These are phyloP conservation scores for Babesia bigemina DNA, from an alignment of 169 alveolate genomes.

Conservation along the genomic window DNA sequence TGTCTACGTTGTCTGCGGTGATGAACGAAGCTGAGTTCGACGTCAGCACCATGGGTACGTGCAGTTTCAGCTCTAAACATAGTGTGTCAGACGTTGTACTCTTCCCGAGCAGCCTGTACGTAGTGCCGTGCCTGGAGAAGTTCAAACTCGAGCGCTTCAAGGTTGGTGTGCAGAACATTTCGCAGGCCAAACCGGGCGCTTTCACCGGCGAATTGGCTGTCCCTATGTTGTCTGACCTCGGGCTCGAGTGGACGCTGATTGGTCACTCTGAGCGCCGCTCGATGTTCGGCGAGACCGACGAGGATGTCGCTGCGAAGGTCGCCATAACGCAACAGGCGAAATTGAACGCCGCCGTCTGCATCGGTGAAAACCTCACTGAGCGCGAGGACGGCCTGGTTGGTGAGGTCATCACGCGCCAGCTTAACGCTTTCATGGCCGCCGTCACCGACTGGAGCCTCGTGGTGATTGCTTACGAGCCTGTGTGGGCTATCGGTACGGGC, in stretches of 20 bases:
- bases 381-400: constrained; percentile 92
- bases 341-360: constrained; percentile 91
- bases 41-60: constrained; percentile 33
- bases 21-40: constrained; percentile 29
- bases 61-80: too few relatives aligned
- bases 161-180: constrained; percentile 92
- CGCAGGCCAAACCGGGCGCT: constrained; percentile 94
- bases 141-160: constrained; percentile 68
- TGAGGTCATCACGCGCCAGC: constrained; percentile 90
- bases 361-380: constrained; percentile 95
- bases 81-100: constrained; percentile 49
- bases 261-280: constrained; percentile 99
- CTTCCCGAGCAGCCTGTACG: constrained; percentile 55
- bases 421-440: constrained; percentile 79
- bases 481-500: constrained; percentile 99
- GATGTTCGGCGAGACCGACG: constrained; percentile 92
- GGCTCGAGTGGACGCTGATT: constrained; percentile 91
- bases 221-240: constrained; percentile 90
- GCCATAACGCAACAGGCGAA: constrained; percentile 83
- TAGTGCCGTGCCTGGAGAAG: constrained; percentile 10
- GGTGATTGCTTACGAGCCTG: constrained; percentile 99
- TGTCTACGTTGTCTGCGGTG: constrained; percentile 10
- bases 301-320: constrained; percentile 92
- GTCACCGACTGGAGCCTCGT: constrained; percentile 88
- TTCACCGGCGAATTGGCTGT: constrained; percentile 97